Base-by-base conservation (phyloP, 2,329 filamentous ascomycete genomes). In the Aspergillus clavatus region DNA sequence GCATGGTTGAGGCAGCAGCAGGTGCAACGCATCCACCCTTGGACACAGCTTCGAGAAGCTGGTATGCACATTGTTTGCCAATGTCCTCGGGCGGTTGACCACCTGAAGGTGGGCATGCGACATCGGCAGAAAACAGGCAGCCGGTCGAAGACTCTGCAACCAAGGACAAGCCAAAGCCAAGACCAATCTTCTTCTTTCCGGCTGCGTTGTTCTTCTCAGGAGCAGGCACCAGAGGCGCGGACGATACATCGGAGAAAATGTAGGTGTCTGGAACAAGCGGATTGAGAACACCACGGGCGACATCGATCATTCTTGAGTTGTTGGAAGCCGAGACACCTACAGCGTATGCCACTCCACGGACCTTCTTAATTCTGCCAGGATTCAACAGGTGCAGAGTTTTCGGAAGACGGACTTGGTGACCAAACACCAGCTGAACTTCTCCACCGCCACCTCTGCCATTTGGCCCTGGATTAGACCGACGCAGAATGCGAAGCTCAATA, bases 291-390 rank as follows among this genome's bases (percentile, higher is more conserved):
- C 89, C 89, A 56, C 91, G 79, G 8, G 90, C 89, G 2, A 86
- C 81, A 61, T 95, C 87, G 61, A 97, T 98, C 87, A 96, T 94
- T 53, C 93, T 80, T 51, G 86, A 87, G 65, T 97, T 98, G 67
- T 96, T 96, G 40, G 86, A 89, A 0, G 87, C 91, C 8, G 87
- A 87, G 0, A 97, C 90, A 38, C 94, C 93, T 1, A 88, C 89
- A 44, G 87, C 86, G 69, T 97, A 98, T 38, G 93, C 90, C 35
- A 98, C 93, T 47, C 93, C 93, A 45, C 91, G 80, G 54, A 98
- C 86, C 56, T 83, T 82, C 77, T 89, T 91, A 59, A 98, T 85
- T 45, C 87, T 78, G 6, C 93, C 93, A 0, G 90, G 82, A 52
- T 81, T 86, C 57, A 94, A 78, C 44, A 96, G 71, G 68, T 98